phyloP scores from a whole-genome alignment of 495 filamentous ascomycete species.

The Aspergillus incahuasiensis region DNA sequence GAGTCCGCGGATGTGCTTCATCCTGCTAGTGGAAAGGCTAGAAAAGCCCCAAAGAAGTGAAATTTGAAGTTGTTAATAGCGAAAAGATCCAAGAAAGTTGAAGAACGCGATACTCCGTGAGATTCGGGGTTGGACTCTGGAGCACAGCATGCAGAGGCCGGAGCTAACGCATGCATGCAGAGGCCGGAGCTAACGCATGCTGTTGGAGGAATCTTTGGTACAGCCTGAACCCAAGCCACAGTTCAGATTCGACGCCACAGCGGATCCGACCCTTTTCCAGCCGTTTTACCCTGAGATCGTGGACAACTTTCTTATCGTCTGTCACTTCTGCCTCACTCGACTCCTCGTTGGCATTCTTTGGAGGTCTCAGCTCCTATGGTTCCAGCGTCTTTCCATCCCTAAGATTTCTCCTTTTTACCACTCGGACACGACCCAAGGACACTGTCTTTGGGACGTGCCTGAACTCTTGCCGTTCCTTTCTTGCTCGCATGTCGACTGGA shows the following conservation, averaged over 20 bases:
- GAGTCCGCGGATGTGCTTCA: conserved; percentile 39
- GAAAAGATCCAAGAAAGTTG: too few relatives aligned
- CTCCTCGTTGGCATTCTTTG: conserved; percentile 23
- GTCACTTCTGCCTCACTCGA: conserved; percentile 6
- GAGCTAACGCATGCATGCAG: conserved; percentile 1
- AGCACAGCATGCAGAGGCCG: not conserved
- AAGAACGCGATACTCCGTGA: not conserved
- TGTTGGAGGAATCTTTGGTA: not conserved
- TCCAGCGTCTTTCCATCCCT: conserved; percentile 25
- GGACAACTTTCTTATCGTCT: conserved; percentile 6
- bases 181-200: not conserved
- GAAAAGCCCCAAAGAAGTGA: too few relatives aligned
- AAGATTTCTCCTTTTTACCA: conserved; percentile 14
- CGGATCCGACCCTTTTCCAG: conserved; percentile 8
- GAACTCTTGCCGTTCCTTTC: conserved; percentile 6
- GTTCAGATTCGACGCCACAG: conserved; percentile 10
- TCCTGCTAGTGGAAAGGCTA: conserved; percentile 8
- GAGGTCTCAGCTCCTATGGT: conserved; percentile 30
- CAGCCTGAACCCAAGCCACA: conserved; percentile 4
- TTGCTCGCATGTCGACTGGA: conserved; percentile 50
- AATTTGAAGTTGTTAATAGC: too few relatives aligned
- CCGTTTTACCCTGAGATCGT: conserved; percentile 9
- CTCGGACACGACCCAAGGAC: conserved; percentile 6
- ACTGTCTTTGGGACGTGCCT: conserved; percentile 14
- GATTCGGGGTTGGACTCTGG: not conserved